Base-by-base conservation (phyloP, 306 rosid genomes). In the Vigna nakashimae region DNA sequence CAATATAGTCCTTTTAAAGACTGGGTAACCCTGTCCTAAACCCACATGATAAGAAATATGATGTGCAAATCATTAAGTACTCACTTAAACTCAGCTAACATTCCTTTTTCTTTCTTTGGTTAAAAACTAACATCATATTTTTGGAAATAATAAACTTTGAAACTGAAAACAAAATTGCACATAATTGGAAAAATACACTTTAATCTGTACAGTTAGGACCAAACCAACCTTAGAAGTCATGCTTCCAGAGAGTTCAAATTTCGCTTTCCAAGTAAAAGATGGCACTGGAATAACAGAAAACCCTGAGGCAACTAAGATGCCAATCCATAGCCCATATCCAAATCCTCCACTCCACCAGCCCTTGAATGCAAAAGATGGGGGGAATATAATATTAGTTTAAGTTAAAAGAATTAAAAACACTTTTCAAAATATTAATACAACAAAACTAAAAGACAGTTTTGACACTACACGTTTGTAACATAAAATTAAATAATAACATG, bases 261-360 rank as follows among this genome's bases (percentile, higher is more conserved):
- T 86, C 1, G 84, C 87, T 87, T 94, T 94, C 98, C 98, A 94
- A n/a, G 82, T 40, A 66, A 50, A 14, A 65, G 97, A 91, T 70
- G 97, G 82, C 71, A 94, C 96, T 28, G 98, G 98, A 85, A 89
- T 83, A 83, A 94, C 98, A 24, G 97, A 86, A 83, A 86, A 91
- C 4, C 98, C 96, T 15, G 92, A 81, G 26, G 94, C 87, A 81
- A 94, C 97, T 81, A 94, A 85, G 86, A 90, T 74, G 48, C 98
- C 98, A 70, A 94, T 94, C 97, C 98, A 94, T 49, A 91, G 86
- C 50, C 98, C 98, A 76, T 91, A 94, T 15, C 94, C 98, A 76
- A 94, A 94, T 57, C 97, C 98, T 84, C 98, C 98, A 80, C 97
- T 85, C 97, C 97, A 94, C 97, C 98, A 94, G 58, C 97, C 96